Conservation (phyloP, 345 rosid genomes). For the Pistacia atlantica region DNA sequence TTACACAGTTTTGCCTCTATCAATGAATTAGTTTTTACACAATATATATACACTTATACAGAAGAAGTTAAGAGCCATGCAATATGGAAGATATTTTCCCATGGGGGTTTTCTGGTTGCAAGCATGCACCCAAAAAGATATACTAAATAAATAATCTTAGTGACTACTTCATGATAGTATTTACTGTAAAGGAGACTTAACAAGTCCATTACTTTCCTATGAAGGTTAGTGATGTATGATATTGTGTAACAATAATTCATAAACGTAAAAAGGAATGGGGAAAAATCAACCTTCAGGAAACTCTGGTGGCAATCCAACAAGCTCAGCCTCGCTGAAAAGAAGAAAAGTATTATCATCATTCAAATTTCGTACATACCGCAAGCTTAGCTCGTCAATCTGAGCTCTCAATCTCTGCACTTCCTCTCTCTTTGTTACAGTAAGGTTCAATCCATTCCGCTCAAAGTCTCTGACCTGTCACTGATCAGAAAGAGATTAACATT, state of each 20-base stretch:
- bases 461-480: conserved; percentile 97
- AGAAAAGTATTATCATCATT: conserved; percentile 70
- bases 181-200: background rate
- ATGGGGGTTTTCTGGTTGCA: no score
- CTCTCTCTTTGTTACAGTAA: conserved; percentile 71
- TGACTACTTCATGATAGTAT: no score
- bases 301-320: conserved; percentile 75
- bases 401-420: conserved; percentile 72
- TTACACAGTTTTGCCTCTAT: no score
- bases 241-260: background rate
- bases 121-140: no score
- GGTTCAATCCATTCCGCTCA: conserved; percentile 87
- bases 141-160: background rate
- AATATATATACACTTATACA: no score
- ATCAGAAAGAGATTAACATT: conserved; percentile 48
- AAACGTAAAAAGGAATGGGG: conserved; percentile 4
- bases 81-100: no score
- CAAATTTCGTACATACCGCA: conserved; percentile 67
- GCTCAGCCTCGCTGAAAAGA: conserved; percentile 67
- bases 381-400: conserved; percentile 76
- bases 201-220: background rate
- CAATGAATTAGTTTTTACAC: no score
- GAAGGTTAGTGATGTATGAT: background rate
- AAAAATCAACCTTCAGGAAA: conserved; percentile 64
- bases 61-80: no score